phyloP scores from a whole-genome alignment of 2,329 filamentous ascomycete species.

The Drechslerella coelobrocha region DNA sequence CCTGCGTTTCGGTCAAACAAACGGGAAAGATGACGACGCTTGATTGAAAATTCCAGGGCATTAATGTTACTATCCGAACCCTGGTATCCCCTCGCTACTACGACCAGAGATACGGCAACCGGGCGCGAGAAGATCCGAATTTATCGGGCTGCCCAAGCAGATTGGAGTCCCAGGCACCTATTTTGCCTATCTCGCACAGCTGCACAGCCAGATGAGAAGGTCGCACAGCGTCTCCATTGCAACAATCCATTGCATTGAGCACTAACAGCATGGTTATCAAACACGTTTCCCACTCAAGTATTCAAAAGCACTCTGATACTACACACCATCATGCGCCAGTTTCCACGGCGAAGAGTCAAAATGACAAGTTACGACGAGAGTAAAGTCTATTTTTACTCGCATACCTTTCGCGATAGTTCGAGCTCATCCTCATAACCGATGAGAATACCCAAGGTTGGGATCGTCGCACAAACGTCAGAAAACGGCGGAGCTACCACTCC shows the following conservation, averaged over 20 bases:
- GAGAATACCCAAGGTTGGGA: conserved; percentile 16
- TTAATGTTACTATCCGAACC: too few species aligned
- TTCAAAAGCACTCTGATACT: too few species aligned
- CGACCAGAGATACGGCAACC: too few species aligned
- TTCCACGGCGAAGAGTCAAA: background rate
- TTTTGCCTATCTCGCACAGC: conserved; percentile 3
- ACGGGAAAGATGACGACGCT: conserved; percentile 11
- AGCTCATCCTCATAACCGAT: conserved; percentile 5
- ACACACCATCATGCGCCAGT: too few species aligned
- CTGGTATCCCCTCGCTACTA: too few species aligned
- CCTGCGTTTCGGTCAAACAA: background rate
- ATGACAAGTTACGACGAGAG: conserved; percentile 23
- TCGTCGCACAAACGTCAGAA: conserved; percentile 27
- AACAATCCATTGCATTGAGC: background rate
- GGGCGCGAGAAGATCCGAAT: background rate
- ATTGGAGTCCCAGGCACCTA: background rate
- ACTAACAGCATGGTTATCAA: too few species aligned
- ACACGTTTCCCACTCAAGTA: too few species aligned
- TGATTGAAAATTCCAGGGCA: conserved; percentile 15
- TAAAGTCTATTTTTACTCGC: conserved; percentile 41
- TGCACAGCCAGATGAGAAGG: background rate
- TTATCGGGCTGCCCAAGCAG: background rate
- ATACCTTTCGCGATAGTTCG: background rate
- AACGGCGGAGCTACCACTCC: conserved; percentile 20
- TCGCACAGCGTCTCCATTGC: conserved; percentile 3